Percentiles rank a stretch among this genome's conserved stretches.
These are phyloP conservation scores for Exsudoporus frostii DNA, from an alignment of 768 basidiomycete genomes.

Conservation along the genomic window DNA sequence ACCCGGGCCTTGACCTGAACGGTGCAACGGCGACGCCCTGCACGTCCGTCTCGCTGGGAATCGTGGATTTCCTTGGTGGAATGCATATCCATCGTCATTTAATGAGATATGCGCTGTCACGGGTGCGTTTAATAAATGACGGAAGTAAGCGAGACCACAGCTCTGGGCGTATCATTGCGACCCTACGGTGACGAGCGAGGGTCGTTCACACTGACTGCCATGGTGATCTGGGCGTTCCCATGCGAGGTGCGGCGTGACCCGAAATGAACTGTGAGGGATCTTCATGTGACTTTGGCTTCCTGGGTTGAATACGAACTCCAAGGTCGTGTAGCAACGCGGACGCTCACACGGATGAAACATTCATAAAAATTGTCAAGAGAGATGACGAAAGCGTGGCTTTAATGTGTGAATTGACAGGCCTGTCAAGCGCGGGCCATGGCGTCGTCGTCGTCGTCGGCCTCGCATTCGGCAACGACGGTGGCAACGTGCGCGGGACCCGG, in stretches of 20 bases:
- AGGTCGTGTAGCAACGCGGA: background rate
- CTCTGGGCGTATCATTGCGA: background rate
- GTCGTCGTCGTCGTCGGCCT: background rate
- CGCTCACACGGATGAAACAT: conserved; percentile 3
- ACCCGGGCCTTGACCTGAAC: no score
- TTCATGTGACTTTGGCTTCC: background rate
- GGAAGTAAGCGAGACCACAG: conserved; percentile 4
- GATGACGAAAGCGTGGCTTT: conserved; percentile 7
- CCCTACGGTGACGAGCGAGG: background rate
- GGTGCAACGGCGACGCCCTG: no score
- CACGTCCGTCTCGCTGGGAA: background rate
- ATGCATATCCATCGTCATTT: background rate
- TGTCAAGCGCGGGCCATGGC: background rate
- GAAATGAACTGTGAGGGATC: background rate
- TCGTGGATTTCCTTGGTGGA: background rate
- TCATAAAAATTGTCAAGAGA: background rate
- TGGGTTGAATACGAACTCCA: background rate
- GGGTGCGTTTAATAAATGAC: conserved; percentile 6
- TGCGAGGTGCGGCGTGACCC: background rate
- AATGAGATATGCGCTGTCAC: background rate
- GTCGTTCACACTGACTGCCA: background rate
- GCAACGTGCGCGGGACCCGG: background rate
- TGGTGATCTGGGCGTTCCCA: no score
- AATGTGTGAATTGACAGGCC: conserved; percentile 15
- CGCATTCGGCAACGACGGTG: background rate